Conservation (phyloP, 768 basidiomycete species). For the Suillus cothurnatus region DNA sequence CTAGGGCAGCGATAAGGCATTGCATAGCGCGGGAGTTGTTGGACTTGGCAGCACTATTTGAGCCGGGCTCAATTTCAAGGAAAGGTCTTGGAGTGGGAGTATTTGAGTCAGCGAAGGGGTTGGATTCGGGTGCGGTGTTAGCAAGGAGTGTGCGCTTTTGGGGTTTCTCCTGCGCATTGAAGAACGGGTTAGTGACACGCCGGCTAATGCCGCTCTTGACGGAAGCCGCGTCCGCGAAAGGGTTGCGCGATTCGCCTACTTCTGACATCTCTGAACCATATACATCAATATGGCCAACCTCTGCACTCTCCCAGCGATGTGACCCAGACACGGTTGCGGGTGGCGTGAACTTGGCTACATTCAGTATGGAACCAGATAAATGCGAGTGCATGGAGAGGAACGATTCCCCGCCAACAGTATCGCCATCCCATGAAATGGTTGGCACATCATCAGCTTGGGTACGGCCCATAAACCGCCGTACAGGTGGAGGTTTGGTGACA, state of each 20-base stretch:
- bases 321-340: constrained; percentile 48
- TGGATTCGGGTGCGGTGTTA: constrained; percentile 18
- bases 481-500: constrained; percentile 32
- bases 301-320: constrained; percentile 73
- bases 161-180: constrained; percentile 43
- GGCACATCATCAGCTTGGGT: constrained; percentile 38
- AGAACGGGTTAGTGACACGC: constrained; percentile 39
- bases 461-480: constrained; percentile 47
- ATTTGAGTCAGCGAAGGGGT: constrained; percentile 47
- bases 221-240: constrained; percentile 28
- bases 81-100: constrained; percentile 23
- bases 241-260: constrained; percentile 18
- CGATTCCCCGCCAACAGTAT: constrained; percentile 47
- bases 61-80: constrained; percentile 29
- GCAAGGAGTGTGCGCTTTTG: constrained; percentile 20
- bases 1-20: constrained; percentile 70
- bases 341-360: constrained; percentile 65
- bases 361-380: constrained; percentile 43
- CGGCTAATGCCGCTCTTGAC: constrained; percentile 16
- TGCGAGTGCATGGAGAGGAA: constrained; percentile 51
- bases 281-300: constrained; percentile 51
- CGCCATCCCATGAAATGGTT: constrained; percentile 55
- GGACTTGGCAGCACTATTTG: constrained; percentile 25
- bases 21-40: constrained; percentile 57
- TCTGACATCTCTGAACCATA: constrained; percentile 17